These are phyloP conservation scores for Cairneyella variabilis DNA, from an alignment of 495 filamentous ascomycete genomes.

Conservation along the genomic window DNA sequence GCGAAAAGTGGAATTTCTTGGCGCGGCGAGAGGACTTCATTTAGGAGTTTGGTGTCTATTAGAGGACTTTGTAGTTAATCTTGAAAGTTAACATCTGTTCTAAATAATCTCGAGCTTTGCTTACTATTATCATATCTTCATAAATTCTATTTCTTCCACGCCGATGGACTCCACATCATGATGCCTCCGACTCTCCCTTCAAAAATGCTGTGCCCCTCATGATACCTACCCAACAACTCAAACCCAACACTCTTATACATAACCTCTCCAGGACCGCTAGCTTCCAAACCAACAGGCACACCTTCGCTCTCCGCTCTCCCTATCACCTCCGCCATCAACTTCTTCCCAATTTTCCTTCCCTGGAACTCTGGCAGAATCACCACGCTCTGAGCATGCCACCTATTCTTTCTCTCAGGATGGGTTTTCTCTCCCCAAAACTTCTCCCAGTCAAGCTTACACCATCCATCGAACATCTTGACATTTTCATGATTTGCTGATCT, in stretches of 20 bases:
- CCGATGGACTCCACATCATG: too few relatives aligned
- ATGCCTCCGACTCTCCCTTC: background rate
- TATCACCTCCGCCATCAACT: slow-evolving; percentile 20
- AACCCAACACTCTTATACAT: slow-evolving; percentile 21
- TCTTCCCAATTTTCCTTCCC: slow-evolving; percentile 19
- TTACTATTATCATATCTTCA: too few relatives aligned
- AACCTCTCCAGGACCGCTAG: slow-evolving; percentile 9
- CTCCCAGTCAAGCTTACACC: background rate
- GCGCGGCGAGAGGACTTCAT: too few relatives aligned
- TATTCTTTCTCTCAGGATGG: slow-evolving; percentile 9
- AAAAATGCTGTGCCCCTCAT: background rate
- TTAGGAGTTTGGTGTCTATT: too few relatives aligned
- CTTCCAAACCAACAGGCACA: slow-evolving; percentile 18
- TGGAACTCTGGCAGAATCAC: slow-evolving; percentile 17
- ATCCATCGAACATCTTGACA: background rate
- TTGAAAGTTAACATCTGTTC: too few relatives aligned
- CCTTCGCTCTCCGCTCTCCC: slow-evolving; percentile 17
- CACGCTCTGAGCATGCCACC: slow-evolving; percentile 21
- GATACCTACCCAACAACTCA: slow-evolving; percentile 8
- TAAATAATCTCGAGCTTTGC: too few relatives aligned
- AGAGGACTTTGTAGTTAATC: too few relatives aligned
- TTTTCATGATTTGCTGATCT: background rate
- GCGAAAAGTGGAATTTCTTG: too few relatives aligned
- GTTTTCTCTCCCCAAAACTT: slow-evolving; percentile 12
- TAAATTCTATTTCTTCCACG: too few relatives aligned